phyloP scores from a whole-genome alignment of 225 moss, liverwort and hornwort species.

The Sphagnum tenellum region DNA sequence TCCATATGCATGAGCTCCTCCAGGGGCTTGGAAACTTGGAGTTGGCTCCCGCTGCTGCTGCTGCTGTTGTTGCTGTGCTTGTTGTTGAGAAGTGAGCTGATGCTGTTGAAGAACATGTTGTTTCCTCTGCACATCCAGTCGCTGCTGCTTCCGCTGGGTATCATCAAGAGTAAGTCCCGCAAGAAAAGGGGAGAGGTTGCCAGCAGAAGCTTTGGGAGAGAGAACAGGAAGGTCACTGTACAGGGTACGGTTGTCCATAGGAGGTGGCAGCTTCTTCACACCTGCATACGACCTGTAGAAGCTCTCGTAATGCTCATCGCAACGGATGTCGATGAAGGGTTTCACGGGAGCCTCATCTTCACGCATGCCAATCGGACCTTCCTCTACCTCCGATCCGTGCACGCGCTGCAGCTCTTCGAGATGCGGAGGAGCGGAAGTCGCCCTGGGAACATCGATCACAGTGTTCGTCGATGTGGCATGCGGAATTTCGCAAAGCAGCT shows the following conservation, averaged over 20 bases:
- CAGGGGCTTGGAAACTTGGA: conserved; percentile 29
- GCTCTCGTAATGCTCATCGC: conserved; percentile 93
- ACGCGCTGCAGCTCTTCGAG: conserved; percentile 93
- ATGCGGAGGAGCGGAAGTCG: conserved; percentile 95
- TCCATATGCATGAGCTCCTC: conserved; percentile 23
- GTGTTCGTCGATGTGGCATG: conserved; percentile 82
- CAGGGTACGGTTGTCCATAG: conserved; percentile 85
- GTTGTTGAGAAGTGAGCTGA: no score
- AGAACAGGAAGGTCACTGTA: conserved; percentile 61
- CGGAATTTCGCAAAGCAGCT: conserved; percentile 95
- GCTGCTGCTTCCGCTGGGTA: conserved; percentile 57
- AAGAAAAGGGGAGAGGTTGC: conserved; percentile 63
- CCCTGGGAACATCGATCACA: conserved; percentile 78
- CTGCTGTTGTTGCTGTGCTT: conserved; percentile 24
- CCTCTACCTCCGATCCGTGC: conserved; percentile 63
- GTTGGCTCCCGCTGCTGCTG: conserved; percentile 32
- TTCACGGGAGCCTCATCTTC: conserved; percentile 75
- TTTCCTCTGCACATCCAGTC: conserved; percentile 54
- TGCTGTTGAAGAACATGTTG: background rate
- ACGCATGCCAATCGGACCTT: conserved; percentile 39
- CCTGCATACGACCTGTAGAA: conserved; percentile 89
- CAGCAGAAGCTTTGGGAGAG: conserved; percentile 20
- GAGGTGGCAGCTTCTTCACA: conserved; percentile 79
- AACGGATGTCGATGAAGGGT: conserved; percentile 90
- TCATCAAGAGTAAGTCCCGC: conserved; percentile 77